phyloP scores from a whole-genome alignment of 805 yeast species.

The Myxozyma geophila region DNA sequence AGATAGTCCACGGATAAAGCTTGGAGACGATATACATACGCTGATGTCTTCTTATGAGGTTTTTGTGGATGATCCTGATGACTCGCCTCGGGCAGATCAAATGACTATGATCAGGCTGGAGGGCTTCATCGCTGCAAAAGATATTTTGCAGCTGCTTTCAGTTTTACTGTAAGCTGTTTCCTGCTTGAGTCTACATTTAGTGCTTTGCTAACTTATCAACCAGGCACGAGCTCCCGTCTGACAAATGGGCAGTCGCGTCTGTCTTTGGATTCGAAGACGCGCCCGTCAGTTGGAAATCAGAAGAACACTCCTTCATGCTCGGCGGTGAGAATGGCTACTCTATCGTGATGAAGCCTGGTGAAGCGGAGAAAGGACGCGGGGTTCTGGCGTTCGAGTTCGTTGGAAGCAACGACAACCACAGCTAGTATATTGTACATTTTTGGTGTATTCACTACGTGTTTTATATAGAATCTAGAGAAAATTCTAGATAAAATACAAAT shows the following conservation, averaged over 20 bases:
- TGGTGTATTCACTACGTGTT: neutral
- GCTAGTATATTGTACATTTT: neutral
- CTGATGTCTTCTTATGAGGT: conserved; percentile 30
- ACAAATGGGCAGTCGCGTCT: conserved; percentile 23
- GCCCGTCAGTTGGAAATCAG: conserved; percentile 35
- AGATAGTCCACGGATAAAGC: conserved; percentile 12
- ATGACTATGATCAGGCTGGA: conserved; percentile 15
- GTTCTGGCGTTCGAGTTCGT: conserved; percentile 19
- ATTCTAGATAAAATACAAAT: no score
- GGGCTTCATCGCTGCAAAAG: conserved; percentile 19
- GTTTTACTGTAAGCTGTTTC: conserved; percentile 20
- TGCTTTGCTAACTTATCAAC: neutral
- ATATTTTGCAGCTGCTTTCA: conserved; percentile 5
- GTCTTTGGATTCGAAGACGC: conserved; percentile 37
- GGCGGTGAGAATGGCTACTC: conserved; percentile 32
- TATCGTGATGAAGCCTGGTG: conserved; percentile 15
- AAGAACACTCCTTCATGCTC: conserved; percentile 28
- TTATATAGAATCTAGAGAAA: no score
- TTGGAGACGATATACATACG: conserved; percentile 8
- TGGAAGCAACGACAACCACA: conserved; percentile 23
- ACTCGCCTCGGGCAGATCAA: neutral
- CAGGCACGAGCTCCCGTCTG: conserved; percentile 8
- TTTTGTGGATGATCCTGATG: conserved; percentile 17
- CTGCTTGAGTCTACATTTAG: no score
- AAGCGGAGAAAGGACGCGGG: neutral